Evolutionary conservation across 352 stramenopile genomes (phyloP).

Genomic region (Phytophthora citricola): DNA sequence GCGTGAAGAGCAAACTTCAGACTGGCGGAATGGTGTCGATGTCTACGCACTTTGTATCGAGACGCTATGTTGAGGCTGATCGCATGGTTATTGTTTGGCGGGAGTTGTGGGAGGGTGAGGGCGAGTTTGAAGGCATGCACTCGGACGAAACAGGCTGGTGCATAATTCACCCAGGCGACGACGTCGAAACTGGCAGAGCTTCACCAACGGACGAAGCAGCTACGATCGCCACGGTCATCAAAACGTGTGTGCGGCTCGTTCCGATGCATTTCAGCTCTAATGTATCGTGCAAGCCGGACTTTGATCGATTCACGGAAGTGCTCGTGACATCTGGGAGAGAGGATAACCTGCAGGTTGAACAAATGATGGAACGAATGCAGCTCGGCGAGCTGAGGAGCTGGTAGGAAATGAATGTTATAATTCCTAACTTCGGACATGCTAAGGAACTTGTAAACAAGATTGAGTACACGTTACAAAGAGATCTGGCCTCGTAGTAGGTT

Average conservation of each 20-base stretch:
- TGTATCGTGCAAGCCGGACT: slow-evolving; percentile 3
- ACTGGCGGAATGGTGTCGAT: slow-evolving; percentile 19
- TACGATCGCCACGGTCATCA: slow-evolving; percentile 13
- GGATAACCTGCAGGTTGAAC: slow-evolving; percentile 30
- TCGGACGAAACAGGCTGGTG: slow-evolving; percentile 37
- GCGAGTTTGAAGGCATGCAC: slow-evolving; percentile 23
- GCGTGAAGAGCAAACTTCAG: slow-evolving; percentile 17
- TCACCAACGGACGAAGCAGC: neutral
- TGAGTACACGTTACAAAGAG: too few relatives aligned
- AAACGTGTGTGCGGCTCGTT: slow-evolving; percentile 31
- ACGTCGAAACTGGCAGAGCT: neutral
- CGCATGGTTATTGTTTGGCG: slow-evolving; percentile 61
- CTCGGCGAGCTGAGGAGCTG: slow-evolving; percentile 12
- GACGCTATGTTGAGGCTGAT: slow-evolving; percentile 49
- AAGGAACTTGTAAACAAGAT: too few relatives aligned
- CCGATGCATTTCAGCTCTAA: slow-evolving; percentile 27
- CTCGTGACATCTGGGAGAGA: slow-evolving; percentile 33
- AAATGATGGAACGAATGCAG: slow-evolving; percentile 32
- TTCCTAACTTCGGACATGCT: too few relatives aligned
- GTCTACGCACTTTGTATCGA: slow-evolving; percentile 37
- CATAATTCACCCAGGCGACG: slow-evolving; percentile 10
- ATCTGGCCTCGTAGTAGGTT: too few relatives aligned
- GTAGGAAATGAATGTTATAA: neutral
- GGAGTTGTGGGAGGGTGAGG: slow-evolving; percentile 50
- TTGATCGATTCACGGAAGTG: slow-evolving; percentile 30